Evolutionary conservation across 192 early-diverging fungal genomes (phyloP), one percentile per base, ranked within the genome.

Genomic region (Dissophora globulifera): DNA sequence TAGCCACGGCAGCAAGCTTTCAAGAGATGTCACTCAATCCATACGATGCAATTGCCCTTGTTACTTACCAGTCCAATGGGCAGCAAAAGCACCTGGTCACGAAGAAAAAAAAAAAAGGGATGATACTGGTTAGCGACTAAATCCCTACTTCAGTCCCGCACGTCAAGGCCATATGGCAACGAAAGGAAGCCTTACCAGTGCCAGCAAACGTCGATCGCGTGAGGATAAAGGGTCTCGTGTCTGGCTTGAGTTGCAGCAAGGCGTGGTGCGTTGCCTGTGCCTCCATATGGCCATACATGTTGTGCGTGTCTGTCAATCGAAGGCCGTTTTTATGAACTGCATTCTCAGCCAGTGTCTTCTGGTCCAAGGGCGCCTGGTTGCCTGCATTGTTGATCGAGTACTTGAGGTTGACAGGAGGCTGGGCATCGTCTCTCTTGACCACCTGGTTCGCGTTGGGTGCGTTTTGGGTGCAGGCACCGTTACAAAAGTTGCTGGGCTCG

Each of bases 131-230:
- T n/a, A 59, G 27, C 43, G 29, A 31, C 42, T 20, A 78, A 29
- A 38, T 9, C 6, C 13, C 6, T 13, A 38, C 6, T 6, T 9
- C 35, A 38, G 6, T 38, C 13, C 35, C 6, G 35, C 13, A 38
- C 35, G 13, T 38, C 35, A 13, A 9, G 6, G 58, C 7, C 5
- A 25, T 27, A 11, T n/a, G 55, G 4, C 5, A 2, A 19, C 20
- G 22, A 3, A 4, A 7, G n/a, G 3, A 41, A 13, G 10, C 10
- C 31, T 62, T 82, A 31, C 90, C 91, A 0, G 84, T 87, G 27
- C 89, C 88, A 13, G 84, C 76, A 68, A 92, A 92, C 2, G 86
- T 84, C 17, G 89, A 88, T 20, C 88, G 79, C 22, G 85, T 85
- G 6, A 92, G 70, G 27, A 92, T 56, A 60, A 91, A 92, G 1